A percentile compares a stretch with the other conserved stretches of the same genome.
Evolutionary conservation across 148 eudicot genomes (phyloP).

Genomic region (Vaccinium darrowii): DNA sequence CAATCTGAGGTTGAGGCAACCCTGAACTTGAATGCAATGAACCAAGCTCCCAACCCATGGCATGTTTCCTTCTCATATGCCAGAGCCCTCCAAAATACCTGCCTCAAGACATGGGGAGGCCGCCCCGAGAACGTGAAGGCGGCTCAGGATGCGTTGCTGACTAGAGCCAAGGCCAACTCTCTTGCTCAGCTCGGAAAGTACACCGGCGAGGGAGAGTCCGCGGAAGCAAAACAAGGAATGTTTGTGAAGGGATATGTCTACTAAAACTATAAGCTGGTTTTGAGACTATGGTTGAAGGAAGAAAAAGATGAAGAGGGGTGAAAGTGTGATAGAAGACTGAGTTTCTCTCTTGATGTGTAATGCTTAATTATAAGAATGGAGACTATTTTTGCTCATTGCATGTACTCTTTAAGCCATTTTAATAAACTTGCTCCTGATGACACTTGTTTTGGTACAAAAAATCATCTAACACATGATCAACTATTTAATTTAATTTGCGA

Average conservation of each 20-base stretch:
- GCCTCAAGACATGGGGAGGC: slow-evolving; percentile 94
- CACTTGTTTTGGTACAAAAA: neutral
- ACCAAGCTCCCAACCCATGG: slow-evolving; percentile 89
- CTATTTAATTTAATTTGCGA: too few species aligned
- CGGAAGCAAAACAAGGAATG: slow-evolving; percentile 76
- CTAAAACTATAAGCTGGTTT: slow-evolving; percentile 24
- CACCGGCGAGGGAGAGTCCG: slow-evolving; percentile 86
- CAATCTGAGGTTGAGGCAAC: slow-evolving; percentile 97
- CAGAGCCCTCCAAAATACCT: slow-evolving; percentile 91
- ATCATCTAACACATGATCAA: neutral
- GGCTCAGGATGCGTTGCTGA: slow-evolving; percentile 68
- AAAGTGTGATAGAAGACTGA: neutral
- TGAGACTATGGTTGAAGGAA: neutral
- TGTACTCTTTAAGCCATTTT: slow-evolving; percentile 13
- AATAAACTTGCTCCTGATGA: slow-evolving; percentile 12
- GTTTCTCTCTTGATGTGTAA: slow-evolving; percentile 16
- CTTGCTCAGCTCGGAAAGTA: slow-evolving; percentile 90
- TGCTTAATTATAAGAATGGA: slow-evolving; percentile 14
- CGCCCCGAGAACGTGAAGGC: slow-evolving; percentile 70
- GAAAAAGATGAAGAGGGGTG: slow-evolving; percentile 6
- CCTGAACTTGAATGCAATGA: slow-evolving; percentile 85
- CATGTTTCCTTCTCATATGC: slow-evolving; percentile 93
- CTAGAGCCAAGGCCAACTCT: slow-evolving; percentile 84
- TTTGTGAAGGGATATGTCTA: slow-evolving; percentile 84
- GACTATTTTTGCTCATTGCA: slow-evolving; percentile 18